Evolutionary conservation across 2,329 filamentous ascomycete genomes (phyloP).

Genomic region (Cercospora berteroae): DNA sequence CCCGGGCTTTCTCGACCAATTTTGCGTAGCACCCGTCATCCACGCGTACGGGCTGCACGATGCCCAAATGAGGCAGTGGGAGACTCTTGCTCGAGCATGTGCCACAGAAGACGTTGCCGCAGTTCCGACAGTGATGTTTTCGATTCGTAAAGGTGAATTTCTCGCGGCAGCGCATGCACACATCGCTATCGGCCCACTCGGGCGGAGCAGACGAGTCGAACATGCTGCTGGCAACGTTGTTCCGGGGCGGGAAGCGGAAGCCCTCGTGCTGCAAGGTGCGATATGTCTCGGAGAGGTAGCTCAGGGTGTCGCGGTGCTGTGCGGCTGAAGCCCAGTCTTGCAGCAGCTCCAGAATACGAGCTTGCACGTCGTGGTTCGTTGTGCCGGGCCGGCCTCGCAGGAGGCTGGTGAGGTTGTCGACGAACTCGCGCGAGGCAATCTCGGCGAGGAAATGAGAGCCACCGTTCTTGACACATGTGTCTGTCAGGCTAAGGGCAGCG

Average conservation of each 20-base stretch:
- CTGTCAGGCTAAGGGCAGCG: slow-evolving; percentile 90
- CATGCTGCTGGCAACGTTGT: slow-evolving; percentile 91
- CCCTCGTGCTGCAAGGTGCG: slow-evolving; percentile 77
- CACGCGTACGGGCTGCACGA: slow-evolving; percentile 84
- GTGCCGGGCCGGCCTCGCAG: slow-evolving; percentile 73
- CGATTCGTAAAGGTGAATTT: slow-evolving; percentile 96
- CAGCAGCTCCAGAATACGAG: slow-evolving; percentile 88
- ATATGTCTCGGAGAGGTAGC: slow-evolving; percentile 88
- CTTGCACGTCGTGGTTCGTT: slow-evolving; percentile 79
- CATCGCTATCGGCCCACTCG: slow-evolving; percentile 96
- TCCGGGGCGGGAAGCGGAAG: slow-evolving; percentile 82
- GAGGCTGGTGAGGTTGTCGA: slow-evolving; percentile 92
- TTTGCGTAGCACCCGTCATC: slow-evolving; percentile 95
- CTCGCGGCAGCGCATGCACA: slow-evolving; percentile 96
- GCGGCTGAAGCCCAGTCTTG: slow-evolving; percentile 91
- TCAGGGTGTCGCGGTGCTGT: slow-evolving; percentile 76
- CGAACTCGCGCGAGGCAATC: slow-evolving; percentile 94
- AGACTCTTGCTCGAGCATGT: slow-evolving; percentile 88
- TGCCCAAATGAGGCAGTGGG: slow-evolving; percentile 87
- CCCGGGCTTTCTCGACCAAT: slow-evolving; percentile 69
- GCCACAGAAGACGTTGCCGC: slow-evolving; percentile 94
- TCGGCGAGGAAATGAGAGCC: slow-evolving; percentile 92
- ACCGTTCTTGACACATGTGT: slow-evolving; percentile 98
- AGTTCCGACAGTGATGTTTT: slow-evolving; percentile 97
- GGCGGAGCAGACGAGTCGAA: slow-evolving; percentile 96